phyloP scores from a whole-genome alignment of 306 rosid species.

The Lotus japonicus region DNA sequence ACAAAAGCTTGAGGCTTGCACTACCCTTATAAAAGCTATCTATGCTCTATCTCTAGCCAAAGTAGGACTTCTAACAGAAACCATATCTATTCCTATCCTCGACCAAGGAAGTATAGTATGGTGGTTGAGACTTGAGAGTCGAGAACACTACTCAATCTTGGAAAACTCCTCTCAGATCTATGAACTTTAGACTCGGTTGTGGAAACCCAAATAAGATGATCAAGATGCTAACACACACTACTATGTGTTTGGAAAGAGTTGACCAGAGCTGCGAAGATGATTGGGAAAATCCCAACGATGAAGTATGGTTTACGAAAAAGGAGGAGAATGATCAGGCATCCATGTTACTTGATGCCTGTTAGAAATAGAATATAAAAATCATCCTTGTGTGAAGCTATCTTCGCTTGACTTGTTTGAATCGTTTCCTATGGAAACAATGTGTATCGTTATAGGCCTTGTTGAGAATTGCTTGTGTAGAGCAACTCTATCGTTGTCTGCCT shows the following conservation, averaged over 20 bases:
- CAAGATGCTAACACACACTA: not conserved
- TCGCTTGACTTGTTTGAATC: too few species aligned
- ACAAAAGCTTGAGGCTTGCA: too few species aligned
- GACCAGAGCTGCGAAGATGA: not conserved
- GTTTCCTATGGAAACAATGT: too few species aligned
- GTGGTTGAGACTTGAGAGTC: not conserved
- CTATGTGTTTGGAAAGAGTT: not conserved
- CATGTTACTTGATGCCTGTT: not conserved
- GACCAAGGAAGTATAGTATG: not conserved
- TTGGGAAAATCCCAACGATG: not conserved
- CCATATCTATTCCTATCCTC: not conserved
- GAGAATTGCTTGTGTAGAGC: too few species aligned
- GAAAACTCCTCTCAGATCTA: not conserved
- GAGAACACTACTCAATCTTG: not conserved
- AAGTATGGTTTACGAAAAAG: not conserved
- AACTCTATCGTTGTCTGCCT: too few species aligned
- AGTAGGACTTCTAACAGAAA: too few species aligned
- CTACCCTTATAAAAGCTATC: too few species aligned
- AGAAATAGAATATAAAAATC: too few species aligned
- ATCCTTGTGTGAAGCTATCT: too few species aligned
- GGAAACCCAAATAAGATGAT: not conserved
- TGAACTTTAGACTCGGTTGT: not conserved
- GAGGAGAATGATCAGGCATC: not conserved
- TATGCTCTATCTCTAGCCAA: too few species aligned
- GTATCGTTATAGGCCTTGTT: too few species aligned